phyloP scores from a whole-genome alignment of 495 filamentous ascomycete genomes.

The Trichoderma erinaceum region DNA sequence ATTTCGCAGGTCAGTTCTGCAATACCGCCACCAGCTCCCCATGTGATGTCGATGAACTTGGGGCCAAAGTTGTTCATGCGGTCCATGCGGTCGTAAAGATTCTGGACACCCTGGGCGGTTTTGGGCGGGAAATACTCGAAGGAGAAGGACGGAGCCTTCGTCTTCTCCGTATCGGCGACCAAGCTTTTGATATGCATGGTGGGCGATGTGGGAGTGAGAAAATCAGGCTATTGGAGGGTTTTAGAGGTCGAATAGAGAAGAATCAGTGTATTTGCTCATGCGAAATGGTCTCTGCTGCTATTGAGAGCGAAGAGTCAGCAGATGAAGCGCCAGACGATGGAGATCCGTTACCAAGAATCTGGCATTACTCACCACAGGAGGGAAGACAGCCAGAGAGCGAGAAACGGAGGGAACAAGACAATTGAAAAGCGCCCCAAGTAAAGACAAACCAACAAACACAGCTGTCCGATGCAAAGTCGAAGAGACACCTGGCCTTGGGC shows the following conservation, averaged over 20 bases:
- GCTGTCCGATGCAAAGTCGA: not conserved
- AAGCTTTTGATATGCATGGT: constrained; percentile 86
- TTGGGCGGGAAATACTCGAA: constrained; percentile 99
- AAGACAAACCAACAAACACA: not conserved
- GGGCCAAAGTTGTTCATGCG: constrained; percentile 94
- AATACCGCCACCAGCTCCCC: constrained; percentile 90
- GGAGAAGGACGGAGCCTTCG: constrained; percentile 79
- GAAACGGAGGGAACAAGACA: not conserved
- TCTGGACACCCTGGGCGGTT: constrained; percentile 97
- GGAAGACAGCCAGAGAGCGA: not conserved
- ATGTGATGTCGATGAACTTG: constrained; percentile 95
- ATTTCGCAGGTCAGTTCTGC: constrained; percentile 95
- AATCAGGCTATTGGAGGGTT: not conserved
- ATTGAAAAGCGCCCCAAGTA: not conserved
- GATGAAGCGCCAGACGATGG: not conserved
- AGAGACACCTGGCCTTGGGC: not conserved
- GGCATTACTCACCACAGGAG: not conserved
- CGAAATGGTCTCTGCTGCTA: not conserved
- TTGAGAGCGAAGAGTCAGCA: not conserved
- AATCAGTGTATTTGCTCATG: not conserved
- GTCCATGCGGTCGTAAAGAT: constrained; percentile 99
- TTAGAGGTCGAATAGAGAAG: not conserved
- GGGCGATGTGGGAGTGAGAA: constrained; percentile 15
- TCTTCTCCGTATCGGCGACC: constrained; percentile 71
- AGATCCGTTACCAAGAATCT: not conserved